Percentiles rank a stretch among this genome's conserved stretches.
Conservation (phyloP, 441 rosid genomes). For the Populus trichocarpa region DNA sequence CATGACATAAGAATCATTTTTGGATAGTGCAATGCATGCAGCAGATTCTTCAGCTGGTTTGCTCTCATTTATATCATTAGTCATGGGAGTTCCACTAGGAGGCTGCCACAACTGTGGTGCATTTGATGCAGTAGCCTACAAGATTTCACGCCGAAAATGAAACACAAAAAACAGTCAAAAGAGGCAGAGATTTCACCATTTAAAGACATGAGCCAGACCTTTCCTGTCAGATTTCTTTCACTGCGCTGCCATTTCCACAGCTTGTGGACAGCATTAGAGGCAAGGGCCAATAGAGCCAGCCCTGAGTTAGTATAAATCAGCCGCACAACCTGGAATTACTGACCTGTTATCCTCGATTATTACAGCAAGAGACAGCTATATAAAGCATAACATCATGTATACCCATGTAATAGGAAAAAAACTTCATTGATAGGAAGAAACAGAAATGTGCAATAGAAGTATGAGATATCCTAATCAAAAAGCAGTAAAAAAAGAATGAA, state of each 20-base stretch:
- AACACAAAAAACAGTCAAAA: constrained; percentile 2
- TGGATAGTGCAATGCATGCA: constrained; percentile 67
- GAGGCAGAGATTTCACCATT: background rate
- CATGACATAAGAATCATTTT: constrained; percentile 79
- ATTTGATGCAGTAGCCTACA: constrained; percentile 51
- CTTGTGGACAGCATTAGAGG: constrained; percentile 56
- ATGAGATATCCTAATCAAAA: background rate
- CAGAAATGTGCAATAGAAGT: background rate
- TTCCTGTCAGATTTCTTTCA: constrained; percentile 54
- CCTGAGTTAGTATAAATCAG: constrained; percentile 72
- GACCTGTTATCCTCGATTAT: background rate
- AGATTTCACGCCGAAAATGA: constrained; percentile 6
- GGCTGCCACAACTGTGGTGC: constrained; percentile 70
- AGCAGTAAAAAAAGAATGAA: background rate
- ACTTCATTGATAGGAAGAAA: background rate
- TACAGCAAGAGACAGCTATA: background rate
- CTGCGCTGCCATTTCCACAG: constrained; percentile 73
- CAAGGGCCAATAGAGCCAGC: constrained; percentile 58
- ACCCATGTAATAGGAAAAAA: background rate
- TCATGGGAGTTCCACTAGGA: constrained; percentile 54
- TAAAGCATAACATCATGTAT: background rate
- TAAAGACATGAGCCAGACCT: constrained; percentile 30
- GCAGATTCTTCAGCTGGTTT: constrained; percentile 48
- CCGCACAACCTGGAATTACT: constrained; percentile 41
- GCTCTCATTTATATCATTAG: constrained; percentile 50